Evolutionary conservation across 1,284 basidiomycete species (phyloP).

Genomic region (Naganishia liquefaciens): DNA sequence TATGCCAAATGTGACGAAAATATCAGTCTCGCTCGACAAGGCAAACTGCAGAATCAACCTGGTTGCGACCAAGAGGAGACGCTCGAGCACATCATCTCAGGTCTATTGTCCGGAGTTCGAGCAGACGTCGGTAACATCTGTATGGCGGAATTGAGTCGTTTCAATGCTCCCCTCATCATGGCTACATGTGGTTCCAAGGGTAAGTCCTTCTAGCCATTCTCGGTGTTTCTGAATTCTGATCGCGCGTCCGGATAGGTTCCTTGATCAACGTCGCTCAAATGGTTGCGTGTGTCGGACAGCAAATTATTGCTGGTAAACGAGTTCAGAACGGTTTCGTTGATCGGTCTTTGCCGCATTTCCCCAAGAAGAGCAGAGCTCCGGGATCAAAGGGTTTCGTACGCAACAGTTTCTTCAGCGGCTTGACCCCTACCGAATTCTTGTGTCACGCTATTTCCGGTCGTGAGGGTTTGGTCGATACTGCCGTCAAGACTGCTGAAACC

Average conservation of each 20-base stretch:
- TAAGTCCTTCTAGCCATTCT: constrained; percentile 44
- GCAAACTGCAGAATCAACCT: constrained; percentile 90
- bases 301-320: constrained; percentile 97
- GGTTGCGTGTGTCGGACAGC: constrained; percentile 99
- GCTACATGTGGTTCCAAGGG: constrained; percentile 99
- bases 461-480: constrained; percentile 98
- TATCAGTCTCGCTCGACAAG: constrained; percentile 86
- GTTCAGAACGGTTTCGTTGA: constrained; percentile 99
- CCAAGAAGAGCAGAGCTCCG: constrained; percentile 94
- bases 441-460: constrained; percentile 99
- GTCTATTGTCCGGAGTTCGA: constrained; percentile 89
- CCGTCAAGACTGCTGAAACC: constrained; percentile 99
- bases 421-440: constrained; percentile 94
- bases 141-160: constrained; percentile 93
- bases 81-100: constrained; percentile 91
- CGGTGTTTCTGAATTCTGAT: neutral
- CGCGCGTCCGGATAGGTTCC: constrained; percentile 65
- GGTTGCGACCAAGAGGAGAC: constrained; percentile 98
- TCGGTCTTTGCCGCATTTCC: constrained; percentile 96
- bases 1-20: constrained; percentile 85
- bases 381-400: constrained; percentile 98
- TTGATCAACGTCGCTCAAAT: constrained; percentile 99
- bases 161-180: constrained; percentile 98
- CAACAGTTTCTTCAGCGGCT: constrained; percentile 93
- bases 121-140: constrained; percentile 96